Evolutionary conservation across 805 yeast genomes (phyloP).

Genomic region (Kuraishia ogatae): DNA sequence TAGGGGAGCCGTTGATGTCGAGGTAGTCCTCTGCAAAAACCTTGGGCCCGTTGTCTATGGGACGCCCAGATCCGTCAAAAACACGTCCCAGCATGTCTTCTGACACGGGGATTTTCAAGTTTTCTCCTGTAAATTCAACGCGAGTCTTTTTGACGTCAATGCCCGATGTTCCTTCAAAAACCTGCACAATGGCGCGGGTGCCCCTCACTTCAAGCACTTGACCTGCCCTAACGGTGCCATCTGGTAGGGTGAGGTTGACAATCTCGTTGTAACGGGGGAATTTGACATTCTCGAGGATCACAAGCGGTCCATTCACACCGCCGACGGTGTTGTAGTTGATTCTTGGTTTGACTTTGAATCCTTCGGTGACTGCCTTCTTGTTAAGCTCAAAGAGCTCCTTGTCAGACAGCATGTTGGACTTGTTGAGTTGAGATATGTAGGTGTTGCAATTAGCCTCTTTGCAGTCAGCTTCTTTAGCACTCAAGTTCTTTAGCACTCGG

Average conservation of each 20-base stretch:
- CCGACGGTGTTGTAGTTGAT: conserved; percentile 92
- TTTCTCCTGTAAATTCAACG: conserved; percentile 95
- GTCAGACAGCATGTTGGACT: conserved; percentile 25
- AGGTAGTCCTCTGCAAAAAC: conserved; percentile 97
- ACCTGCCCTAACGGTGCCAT: conserved; percentile 91
- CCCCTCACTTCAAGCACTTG: conserved; percentile 98
- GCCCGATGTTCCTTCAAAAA: conserved; percentile 98
- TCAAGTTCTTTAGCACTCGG: too few species aligned
- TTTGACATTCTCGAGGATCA: conserved; percentile 78
- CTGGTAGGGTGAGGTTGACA: conserved; percentile 94
- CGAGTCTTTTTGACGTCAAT: conserved; percentile 96
- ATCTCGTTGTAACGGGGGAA: conserved; percentile 92
- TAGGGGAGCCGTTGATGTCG: conserved; percentile 98
- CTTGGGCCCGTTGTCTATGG: conserved; percentile 96
- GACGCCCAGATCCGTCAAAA: conserved; percentile 98
- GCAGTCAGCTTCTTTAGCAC: too few species aligned
- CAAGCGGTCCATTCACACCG: conserved; percentile 98
- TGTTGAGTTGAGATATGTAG: too few species aligned
- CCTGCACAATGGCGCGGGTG: conserved; percentile 95
- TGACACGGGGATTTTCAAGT: conserved; percentile 86
- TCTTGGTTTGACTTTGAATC: conserved; percentile 87
- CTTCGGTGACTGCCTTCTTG: conserved; percentile 86
- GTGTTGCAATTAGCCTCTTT: too few species aligned
- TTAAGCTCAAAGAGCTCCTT: conserved; percentile 57
- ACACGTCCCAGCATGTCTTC: conserved; percentile 98